Evolutionary conservation across 495 filamentous ascomycete species (phyloP).

Genomic region (Bacidia rubella): DNA sequence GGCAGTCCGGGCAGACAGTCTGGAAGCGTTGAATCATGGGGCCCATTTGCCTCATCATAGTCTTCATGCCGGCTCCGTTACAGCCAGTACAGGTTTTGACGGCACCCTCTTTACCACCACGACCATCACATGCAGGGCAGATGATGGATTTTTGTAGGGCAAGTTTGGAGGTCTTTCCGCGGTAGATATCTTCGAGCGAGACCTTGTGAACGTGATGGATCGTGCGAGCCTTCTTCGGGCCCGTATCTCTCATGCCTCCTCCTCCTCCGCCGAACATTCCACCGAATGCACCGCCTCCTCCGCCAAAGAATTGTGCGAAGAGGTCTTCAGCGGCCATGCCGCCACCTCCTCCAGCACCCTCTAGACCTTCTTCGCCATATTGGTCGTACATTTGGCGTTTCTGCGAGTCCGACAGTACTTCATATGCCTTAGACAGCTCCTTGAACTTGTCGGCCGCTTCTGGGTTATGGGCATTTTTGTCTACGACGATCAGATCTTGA

Average conservation of each 20-base stretch:
- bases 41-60: slow-evolving; percentile 99
- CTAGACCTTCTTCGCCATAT: slow-evolving; percentile 91
- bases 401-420: slow-evolving; percentile 79
- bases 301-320: slow-evolving; percentile 96
- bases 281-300: slow-evolving; percentile 63
- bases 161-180: slow-evolving; percentile 92
- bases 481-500: slow-evolving; percentile 35
- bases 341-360: slow-evolving; percentile 64
- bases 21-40: slow-evolving; percentile 99
- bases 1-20: slow-evolving; percentile 96
- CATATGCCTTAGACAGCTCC: slow-evolving; percentile 88
- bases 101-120: slow-evolving; percentile 93
- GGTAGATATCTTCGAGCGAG: slow-evolving; percentile 93
- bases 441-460: slow-evolving; percentile 96
- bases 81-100: slow-evolving; percentile 84
- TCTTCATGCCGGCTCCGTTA: slow-evolving; percentile 94
- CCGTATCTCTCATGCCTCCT: slow-evolving; percentile 67
- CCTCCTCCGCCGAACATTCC: slow-evolving; percentile 78
- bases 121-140: slow-evolving; percentile 87
- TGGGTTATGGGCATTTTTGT: slow-evolving; percentile 92
- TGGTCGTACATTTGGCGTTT: slow-evolving; percentile 90
- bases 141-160: slow-evolving; percentile 96
- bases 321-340: slow-evolving; percentile 96
- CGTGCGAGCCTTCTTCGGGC: slow-evolving; percentile 85
- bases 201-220: slow-evolving; percentile 99